Percentiles rank a stretch among this genome's conserved stretches.
Conservation (phyloP, 352 stramenopile species). For the Elongisporangium undulatum region DNA sequence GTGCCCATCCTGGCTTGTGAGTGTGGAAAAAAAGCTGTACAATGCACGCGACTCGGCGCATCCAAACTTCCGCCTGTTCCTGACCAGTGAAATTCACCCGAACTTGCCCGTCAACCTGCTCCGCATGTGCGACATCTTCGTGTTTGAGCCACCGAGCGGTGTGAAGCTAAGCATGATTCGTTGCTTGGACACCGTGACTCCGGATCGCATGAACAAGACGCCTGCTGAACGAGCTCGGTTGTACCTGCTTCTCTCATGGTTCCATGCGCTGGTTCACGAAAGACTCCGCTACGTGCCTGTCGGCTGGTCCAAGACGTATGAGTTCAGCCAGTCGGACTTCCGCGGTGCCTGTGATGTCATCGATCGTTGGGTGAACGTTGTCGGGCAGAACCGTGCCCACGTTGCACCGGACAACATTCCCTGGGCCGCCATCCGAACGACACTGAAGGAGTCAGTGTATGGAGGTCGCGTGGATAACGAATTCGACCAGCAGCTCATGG, state of each 20-base stretch:
- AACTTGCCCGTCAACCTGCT: slow-evolving; percentile 96
- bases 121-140: slow-evolving; percentile 95
- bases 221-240: slow-evolving; percentile 89
- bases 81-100: slow-evolving; percentile 98
- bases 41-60: slow-evolving; percentile 70
- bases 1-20: slow-evolving; percentile 96
- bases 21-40: slow-evolving; percentile 97
- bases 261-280: slow-evolving; percentile 98
- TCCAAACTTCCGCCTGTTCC: slow-evolving; percentile 89
- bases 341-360: slow-evolving; percentile 96
- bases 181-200: slow-evolving; percentile 93
- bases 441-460: slow-evolving; percentile 97
- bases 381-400: slow-evolving; percentile 74
- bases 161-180: slow-evolving; percentile 96
- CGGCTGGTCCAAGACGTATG: slow-evolving; percentile 98
- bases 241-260: slow-evolving; percentile 97
- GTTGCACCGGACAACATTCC: slow-evolving; percentile 96
- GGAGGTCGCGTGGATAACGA: slow-evolving; percentile 96
- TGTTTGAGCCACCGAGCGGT: slow-evolving; percentile 97
- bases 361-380: slow-evolving; percentile 94
- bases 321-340: slow-evolving; percentile 99
- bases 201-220: slow-evolving; percentile 87
- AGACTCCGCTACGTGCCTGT: slow-evolving; percentile 96
- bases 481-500: slow-evolving; percentile 95
- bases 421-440: slow-evolving; percentile 97